These are phyloP conservation scores for Paraglomus brasilianum DNA, from an alignment of 192 early-diverging fungal species.

Conservation along the genomic window DNA sequence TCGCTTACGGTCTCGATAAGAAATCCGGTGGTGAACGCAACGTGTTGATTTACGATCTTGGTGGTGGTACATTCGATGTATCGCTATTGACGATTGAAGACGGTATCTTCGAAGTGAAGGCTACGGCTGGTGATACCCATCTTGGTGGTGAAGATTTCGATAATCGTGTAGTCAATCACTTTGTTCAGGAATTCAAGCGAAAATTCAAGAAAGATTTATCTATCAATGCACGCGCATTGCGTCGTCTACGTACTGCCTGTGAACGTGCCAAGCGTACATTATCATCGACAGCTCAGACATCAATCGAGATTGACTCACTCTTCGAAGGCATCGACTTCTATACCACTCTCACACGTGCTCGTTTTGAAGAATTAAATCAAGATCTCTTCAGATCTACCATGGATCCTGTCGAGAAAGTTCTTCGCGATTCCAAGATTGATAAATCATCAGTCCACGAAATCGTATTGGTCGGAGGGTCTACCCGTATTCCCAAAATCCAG, in stretches of 20 bases:
- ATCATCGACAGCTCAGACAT: slow-evolving; percentile 90
- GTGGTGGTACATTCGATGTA: slow-evolving; percentile 98
- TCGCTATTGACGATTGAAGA: slow-evolving; percentile 96
- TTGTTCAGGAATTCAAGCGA: slow-evolving; percentile 95
- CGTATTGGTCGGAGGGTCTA: slow-evolving; percentile 97
- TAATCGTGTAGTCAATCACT: slow-evolving; percentile 97
- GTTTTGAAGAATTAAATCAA: slow-evolving; percentile 98
- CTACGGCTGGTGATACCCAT: slow-evolving; percentile 98
- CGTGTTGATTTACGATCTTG: slow-evolving; percentile 97
- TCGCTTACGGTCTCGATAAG: slow-evolving; percentile 99
- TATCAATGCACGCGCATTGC: slow-evolving; percentile 86
- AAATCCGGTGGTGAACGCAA: slow-evolving; percentile 86
- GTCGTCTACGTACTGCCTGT: slow-evolving; percentile 95
- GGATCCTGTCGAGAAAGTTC: slow-evolving; percentile 95
- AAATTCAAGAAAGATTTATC: slow-evolving; percentile 96
- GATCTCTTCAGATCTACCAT: slow-evolving; percentile 95
- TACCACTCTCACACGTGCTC: slow-evolving; percentile 96
- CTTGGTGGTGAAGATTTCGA: slow-evolving; percentile 99
- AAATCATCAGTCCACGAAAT: slow-evolving; percentile 91
- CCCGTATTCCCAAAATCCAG: slow-evolving; percentile 99
- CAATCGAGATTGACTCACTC: slow-evolving; percentile 95
- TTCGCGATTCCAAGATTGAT: slow-evolving; percentile 94
- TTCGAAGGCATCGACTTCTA: slow-evolving; percentile 98
- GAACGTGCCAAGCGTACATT: slow-evolving; percentile 98
- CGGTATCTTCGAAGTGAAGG: slow-evolving; percentile 98